Evolutionary conservation across 495 filamentous ascomycete species (phyloP).

Genomic region (Penicillium pancosmium): DNA sequence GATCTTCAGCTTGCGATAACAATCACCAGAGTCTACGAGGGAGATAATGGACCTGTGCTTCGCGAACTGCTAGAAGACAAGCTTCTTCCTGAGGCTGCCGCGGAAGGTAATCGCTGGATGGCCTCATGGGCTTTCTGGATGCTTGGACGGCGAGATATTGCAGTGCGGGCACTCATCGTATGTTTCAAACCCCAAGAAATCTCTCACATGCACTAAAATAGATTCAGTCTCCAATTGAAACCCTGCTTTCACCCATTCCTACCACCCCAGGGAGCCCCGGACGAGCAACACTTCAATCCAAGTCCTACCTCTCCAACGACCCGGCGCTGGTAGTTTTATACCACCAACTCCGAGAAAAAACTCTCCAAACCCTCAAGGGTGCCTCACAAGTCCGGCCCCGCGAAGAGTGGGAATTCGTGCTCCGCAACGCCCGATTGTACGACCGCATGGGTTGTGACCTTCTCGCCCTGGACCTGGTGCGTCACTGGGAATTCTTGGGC

Average conservation of each 20-base stretch:
- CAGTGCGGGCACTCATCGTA: slow-evolving; percentile 78
- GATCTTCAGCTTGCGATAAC: slow-evolving; percentile 92
- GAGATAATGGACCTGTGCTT: slow-evolving; percentile 77
- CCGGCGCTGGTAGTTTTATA: slow-evolving; percentile 87
- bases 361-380: slow-evolving; percentile 81
- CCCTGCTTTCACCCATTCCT: slow-evolving; percentile 55
- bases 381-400: slow-evolving; percentile 77
- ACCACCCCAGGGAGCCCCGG: slow-evolving; percentile 50
- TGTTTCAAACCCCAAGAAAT: slow-evolving; percentile 11
- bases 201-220: slow-evolving; percentile 9
- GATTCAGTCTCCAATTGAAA: slow-evolving; percentile 73
- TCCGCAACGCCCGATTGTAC: slow-evolving; percentile 86
- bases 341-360: slow-evolving; percentile 81
- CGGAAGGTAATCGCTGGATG: slow-evolving; percentile 88
- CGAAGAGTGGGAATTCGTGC: slow-evolving; percentile 86
- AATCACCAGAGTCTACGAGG: slow-evolving; percentile 85
- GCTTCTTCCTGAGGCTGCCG: slow-evolving; percentile 74
- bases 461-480: slow-evolving; percentile 80
- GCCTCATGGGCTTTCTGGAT: slow-evolving; percentile 97
- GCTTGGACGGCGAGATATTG: slow-evolving; percentile 79
- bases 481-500: slow-evolving; percentile 84
- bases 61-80: slow-evolving; percentile 75
- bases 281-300: slow-evolving; percentile 60
- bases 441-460: slow-evolving; percentile 95
- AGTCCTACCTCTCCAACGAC: slow-evolving; percentile 85